Percentiles rank a stretch among this genome's conserved stretches.
Conservation (phyloP, 1,284 basidiomycete species). For the Marasmius sp. region DNA sequence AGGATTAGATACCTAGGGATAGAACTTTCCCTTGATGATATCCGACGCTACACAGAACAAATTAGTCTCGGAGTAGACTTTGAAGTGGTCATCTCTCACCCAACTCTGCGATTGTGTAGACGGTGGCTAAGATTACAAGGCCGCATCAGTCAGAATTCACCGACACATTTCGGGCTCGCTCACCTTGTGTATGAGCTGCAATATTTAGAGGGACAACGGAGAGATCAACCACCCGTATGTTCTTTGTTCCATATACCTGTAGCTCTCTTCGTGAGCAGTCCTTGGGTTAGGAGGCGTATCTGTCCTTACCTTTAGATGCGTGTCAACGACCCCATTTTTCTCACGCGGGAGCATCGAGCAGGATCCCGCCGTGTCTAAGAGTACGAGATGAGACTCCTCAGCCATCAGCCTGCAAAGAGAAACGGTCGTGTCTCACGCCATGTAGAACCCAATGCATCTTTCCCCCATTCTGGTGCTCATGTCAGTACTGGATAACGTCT, state of each 20-base stretch:
- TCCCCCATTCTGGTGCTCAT: conserved; percentile 26
- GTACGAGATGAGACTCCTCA: neutral
- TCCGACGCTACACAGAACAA: neutral
- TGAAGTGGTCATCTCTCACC: neutral
- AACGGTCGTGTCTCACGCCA: conserved; percentile 26
- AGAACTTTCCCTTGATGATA: neutral
- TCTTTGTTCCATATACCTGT: conserved; percentile 43
- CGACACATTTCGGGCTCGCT: neutral
- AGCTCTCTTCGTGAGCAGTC: neutral
- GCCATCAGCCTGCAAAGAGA: neutral
- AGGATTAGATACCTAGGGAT: neutral
- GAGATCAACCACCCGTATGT: conserved; percentile 43
- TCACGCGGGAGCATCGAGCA: conserved; percentile 62
- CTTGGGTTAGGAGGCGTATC: conserved; percentile 19
- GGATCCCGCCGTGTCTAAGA: conserved; percentile 36
- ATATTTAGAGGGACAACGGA: conserved; percentile 38
- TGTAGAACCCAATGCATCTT: conserved; percentile 23
- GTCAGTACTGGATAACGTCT: neutral
- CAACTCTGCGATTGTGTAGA: neutral
- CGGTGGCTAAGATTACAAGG: neutral
- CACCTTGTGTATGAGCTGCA: conserved; percentile 32
- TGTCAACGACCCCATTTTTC: conserved; percentile 50
- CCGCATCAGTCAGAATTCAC: neutral
- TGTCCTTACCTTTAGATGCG: conserved; percentile 34
- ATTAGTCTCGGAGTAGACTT: neutral